Percentiles rank a stretch among this genome's conserved stretches.
Conservation (phyloP, 192 early-diverging fungal species). For the Thamnidium elegans region DNA sequence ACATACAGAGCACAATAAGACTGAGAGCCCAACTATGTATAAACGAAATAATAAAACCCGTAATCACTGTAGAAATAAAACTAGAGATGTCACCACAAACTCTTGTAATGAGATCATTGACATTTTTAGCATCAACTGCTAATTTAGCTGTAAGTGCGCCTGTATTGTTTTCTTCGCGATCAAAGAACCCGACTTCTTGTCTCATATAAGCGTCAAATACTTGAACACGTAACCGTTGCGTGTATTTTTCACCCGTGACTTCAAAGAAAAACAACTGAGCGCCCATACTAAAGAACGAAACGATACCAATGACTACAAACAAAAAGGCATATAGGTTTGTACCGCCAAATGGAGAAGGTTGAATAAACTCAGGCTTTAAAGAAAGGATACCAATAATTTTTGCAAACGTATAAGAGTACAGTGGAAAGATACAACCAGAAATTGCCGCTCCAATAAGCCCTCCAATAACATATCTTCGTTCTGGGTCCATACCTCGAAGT, state of each 20-base stretch:
- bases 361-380: conserved; percentile 1
- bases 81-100: conserved; percentile 35
- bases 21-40: conserved; percentile 74
- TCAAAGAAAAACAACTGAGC: conserved; percentile 60
- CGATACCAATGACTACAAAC: conserved; percentile 56
- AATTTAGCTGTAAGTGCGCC: conserved; percentile 81
- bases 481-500: conserved; percentile 44
- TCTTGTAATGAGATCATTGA: conserved; percentile 54
- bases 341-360: conserved; percentile 34
- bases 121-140: conserved; percentile 68
- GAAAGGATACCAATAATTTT: conserved; percentile 4
- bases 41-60: conserved; percentile 61
- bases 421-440: conserved; percentile 72
- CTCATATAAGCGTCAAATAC: conserved; percentile 70
- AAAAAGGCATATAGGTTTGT: conserved; percentile 42
- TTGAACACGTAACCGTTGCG: conserved; percentile 58
- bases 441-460: conserved; percentile 60
- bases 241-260: conserved; percentile 63
- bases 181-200: conserved; percentile 88
- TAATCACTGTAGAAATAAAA: conserved; percentile 33
- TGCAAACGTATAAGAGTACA: conserved; percentile 67
- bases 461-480: conserved; percentile 47
- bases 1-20: conserved; percentile 59
- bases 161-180: conserved; percentile 65
- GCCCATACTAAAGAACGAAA: conserved; percentile 56